Conservation (phyloP, 352 stramenopile species). For the Phytophthora pseudosyringae region DNA sequence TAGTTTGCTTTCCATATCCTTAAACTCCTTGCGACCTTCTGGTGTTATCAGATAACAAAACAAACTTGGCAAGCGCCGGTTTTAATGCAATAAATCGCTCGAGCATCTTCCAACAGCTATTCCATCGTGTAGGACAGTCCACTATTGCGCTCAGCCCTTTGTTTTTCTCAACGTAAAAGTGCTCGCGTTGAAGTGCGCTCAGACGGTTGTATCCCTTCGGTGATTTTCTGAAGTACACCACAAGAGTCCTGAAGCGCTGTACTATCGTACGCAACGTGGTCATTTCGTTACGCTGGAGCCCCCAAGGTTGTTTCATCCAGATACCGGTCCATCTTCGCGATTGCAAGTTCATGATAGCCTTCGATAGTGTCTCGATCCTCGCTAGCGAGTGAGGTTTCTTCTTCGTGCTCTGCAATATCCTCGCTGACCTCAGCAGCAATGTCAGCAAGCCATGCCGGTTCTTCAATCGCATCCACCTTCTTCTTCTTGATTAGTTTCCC, state of each 20-base stretch:
- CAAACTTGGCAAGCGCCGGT: not conserved
- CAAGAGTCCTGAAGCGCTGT: not conserved
- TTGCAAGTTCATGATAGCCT: too few species aligned
- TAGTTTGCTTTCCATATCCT: not conserved
- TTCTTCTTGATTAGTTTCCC: not conserved
- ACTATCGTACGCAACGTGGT: not conserved
- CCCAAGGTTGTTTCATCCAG: too few species aligned
- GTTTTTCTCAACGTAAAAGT: too few species aligned
- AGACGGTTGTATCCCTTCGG: not conserved
- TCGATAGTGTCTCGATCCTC: too few species aligned
- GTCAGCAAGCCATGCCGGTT: not conserved
- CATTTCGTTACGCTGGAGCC: too few species aligned
- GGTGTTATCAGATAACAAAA: not conserved
- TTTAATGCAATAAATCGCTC: too few species aligned
- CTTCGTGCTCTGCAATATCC: not conserved
- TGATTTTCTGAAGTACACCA: not conserved
- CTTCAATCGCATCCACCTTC: not conserved
- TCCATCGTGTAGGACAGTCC: too few species aligned
- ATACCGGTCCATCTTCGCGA: too few species aligned
- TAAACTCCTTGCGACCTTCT: not conserved
- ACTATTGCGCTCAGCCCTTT: too few species aligned
- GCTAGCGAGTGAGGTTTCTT: not conserved
- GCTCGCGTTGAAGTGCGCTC: not conserved
- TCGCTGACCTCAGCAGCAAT: not conserved
- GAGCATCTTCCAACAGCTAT: too few species aligned